Percentiles rank a stretch among this genome's conserved stretches.
Evolutionary conservation across 2,329 filamentous ascomycete genomes (phyloP).

Genomic region (Magnaporthiopsis poae): DNA sequence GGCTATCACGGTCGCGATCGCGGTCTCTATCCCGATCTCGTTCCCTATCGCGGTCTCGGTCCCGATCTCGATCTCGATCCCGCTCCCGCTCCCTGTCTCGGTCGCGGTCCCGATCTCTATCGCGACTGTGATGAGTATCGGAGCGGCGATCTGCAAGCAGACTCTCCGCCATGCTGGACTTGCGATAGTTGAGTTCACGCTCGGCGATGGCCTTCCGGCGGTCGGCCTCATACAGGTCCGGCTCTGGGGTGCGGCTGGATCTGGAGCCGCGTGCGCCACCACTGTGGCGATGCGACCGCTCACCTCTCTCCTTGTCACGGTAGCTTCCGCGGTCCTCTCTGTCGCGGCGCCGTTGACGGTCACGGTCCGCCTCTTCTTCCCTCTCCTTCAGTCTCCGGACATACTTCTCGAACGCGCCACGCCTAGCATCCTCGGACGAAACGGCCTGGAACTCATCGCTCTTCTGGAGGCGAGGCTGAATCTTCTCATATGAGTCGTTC

Average conservation of each 20-base stretch:
- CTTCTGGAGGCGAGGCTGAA: constrained; percentile 69
- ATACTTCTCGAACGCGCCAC: constrained; percentile 81
- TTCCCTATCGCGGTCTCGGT: constrained; percentile 26
- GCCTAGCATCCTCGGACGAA: constrained; percentile 70
- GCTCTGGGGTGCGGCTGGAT: constrained; percentile 79
- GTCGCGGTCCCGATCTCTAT: constrained; percentile 14
- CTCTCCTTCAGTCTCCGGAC: constrained; percentile 85
- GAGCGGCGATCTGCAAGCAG: constrained; percentile 42
- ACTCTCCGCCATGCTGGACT: constrained; percentile 59
- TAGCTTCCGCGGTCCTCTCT: constrained; percentile 45
- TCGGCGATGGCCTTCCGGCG: constrained; percentile 87
- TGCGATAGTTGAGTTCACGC: constrained; percentile 85
- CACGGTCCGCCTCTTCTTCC: constrained; percentile 69
- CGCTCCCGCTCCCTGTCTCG: constrained; percentile 21
- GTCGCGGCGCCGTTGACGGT: constrained; percentile 49
- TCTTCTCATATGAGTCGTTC: constrained; percentile 79
- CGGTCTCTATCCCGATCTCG: constrained; percentile 21
- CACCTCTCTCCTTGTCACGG: constrained; percentile 54
- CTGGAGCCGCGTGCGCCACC: constrained; percentile 40
- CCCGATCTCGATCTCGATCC: constrained; percentile 24
- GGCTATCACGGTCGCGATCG: constrained; percentile 33
- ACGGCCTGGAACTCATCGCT: constrained; percentile 77
- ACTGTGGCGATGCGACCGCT: constrained; percentile 52
- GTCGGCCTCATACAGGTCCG: constrained; percentile 90
- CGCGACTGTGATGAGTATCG: constrained; percentile 13